Evolutionary conservation across 129 eudicot genomes (phyloP).

Genomic region (Dittrichia graveolens): DNA sequence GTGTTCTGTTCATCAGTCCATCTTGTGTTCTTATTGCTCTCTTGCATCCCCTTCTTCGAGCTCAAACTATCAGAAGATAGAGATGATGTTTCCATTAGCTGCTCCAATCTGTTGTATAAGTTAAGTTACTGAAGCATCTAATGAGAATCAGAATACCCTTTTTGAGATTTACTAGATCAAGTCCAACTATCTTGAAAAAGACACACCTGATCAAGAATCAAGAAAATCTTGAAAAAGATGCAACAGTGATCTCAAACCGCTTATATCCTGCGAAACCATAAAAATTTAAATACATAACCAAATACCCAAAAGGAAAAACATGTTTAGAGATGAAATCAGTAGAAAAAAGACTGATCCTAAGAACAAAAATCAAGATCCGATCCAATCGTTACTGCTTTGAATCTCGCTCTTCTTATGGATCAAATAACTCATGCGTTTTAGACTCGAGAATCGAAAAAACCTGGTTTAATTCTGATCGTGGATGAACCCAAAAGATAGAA

Average conservation of each 20-base stretch:
- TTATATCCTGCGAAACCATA: slow-evolving; percentile 22
- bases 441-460: slow-evolving; percentile 15
- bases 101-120: slow-evolving; percentile 22
- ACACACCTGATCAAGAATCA: slow-evolving; percentile 49
- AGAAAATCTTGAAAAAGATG: slow-evolving; percentile 37
- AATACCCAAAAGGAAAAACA: slow-evolving; percentile 25
- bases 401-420: slow-evolving; percentile 18
- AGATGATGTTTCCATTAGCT: slow-evolving; percentile 60
- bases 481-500: slow-evolving; percentile 68
- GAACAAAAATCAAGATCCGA: background rate
- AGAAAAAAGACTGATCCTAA: background rate
- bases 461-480: slow-evolving; percentile 46
- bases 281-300: slow-evolving; percentile 7
- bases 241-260: slow-evolving; percentile 5
- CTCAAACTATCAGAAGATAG: slow-evolving; percentile 45
- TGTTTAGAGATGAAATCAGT: background rate
- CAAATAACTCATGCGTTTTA: background rate
- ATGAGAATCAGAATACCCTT: slow-evolving; percentile 37
- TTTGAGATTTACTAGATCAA: slow-evolving; percentile 12
- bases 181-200: slow-evolving; percentile 32
- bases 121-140: background rate
- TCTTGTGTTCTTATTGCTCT: slow-evolving; percentile 39
- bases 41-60: slow-evolving; percentile 40
- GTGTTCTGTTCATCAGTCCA: slow-evolving; percentile 95
- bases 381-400: background rate